Base-by-base conservation (phyloP, 768 basidiomycete species). In the Lactifluus pinguis region DNA sequence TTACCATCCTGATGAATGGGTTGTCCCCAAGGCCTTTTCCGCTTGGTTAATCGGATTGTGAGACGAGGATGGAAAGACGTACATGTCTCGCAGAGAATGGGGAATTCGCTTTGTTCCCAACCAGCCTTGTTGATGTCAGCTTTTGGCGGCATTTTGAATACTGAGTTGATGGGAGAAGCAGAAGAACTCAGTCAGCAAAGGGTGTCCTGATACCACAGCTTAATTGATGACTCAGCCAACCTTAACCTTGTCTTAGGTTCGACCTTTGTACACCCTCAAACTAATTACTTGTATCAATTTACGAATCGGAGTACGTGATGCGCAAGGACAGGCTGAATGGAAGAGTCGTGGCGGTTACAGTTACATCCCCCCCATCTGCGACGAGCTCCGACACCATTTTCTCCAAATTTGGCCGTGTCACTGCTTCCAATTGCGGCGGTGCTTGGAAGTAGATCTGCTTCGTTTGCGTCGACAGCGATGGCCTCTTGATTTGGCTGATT, bases 71-170 rank as follows among this genome's bases (percentile, higher is more conserved):
- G 6, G 42, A 54, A 49, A 30, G 56, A 74, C 86, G 65, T 69
- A 89, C 93, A 95, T 71, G 89, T 92, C 74, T 95, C 93, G 72
- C 93, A 95, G 25, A 95, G 83, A 72, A 93, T 90, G 4, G 93
- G 92, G 56, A 94, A 94, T 72, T 94, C 92, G 71, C 86, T 88
- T 76, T 91, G 87, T 70, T 95, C 92, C 89, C 89, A 91, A 14
- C 92, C 91, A 21, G 92, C 91, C 73, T 93, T 94, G 79, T 95
- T 95, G 65, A 95, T 85, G 71, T 95, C 92, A n/a, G 86, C 81
- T 75, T 93, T 93, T 49, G 87, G 87, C 42, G 82, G 80, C 83
- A 86, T 87, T 14, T 29, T 60, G 30, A 29, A 29, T 7, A 9
- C 34, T 25, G 41, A 13, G 41, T 19, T 15, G 49, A 61, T 34